A percentile compares a stretch with the other conserved stretches of the same genome.
Conservation (phyloP, 805 yeast genomes). For the Candida fluviatilis region DNA sequence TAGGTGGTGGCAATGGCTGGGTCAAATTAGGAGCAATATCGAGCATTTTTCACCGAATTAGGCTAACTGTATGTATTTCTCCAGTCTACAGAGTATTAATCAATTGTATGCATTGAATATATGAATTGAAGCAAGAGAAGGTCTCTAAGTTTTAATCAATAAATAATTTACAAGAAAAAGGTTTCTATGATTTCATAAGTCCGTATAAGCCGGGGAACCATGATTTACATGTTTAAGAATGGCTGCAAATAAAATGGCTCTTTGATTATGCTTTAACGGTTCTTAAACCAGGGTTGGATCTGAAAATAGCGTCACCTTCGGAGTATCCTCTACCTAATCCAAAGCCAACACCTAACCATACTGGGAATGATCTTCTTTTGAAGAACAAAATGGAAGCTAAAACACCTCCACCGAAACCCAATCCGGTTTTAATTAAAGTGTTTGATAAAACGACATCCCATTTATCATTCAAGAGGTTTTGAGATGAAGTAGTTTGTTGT, state of each 20-base stretch:
- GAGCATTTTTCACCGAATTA: no score
- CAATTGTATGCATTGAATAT: neutral
- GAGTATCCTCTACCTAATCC: conserved; percentile 98
- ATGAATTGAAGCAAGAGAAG: neutral
- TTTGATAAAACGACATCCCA: conserved; percentile 98
- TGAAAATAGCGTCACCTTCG: conserved; percentile 96
- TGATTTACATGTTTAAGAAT: no score
- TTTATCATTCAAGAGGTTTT: conserved; percentile 59
- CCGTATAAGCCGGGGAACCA: no score
- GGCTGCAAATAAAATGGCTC: no score
- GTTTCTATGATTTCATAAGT: conserved; percentile 3
- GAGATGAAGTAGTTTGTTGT: conserved; percentile 44
- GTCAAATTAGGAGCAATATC: no score
- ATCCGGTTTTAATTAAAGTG: conserved; percentile 88
- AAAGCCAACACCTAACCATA: conserved; percentile 95
- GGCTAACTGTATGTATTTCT: no score
- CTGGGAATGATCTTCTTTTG: conserved; percentile 95
- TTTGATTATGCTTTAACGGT: conserved; percentile 65
- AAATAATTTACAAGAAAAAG: conserved; percentile 6
- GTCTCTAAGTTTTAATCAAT: conserved; percentile 2
- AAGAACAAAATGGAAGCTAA: conserved; percentile 85
- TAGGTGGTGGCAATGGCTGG: no score
- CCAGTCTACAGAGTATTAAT: neutral
- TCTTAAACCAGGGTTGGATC: conserved; percentile 75
- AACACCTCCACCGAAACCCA: conserved; percentile 97